phyloP scores from a whole-genome alignment of 352 stramenopile genomes.

The Phytophthora vignae region DNA sequence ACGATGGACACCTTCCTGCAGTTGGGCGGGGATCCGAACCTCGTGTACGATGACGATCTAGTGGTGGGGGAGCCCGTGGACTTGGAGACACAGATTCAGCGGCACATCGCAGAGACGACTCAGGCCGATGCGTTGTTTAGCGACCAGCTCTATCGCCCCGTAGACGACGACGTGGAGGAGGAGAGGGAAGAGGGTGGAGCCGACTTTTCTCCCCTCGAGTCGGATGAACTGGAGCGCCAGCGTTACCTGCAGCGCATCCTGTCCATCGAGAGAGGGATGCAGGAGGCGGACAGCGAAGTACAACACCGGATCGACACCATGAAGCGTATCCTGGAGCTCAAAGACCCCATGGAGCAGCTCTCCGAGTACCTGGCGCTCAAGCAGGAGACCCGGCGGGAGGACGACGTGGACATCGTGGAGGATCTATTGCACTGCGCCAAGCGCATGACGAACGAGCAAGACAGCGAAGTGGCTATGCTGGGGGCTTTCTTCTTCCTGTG shows the following conservation, averaged over 20 bases:
- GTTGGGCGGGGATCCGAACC: constrained; percentile 48
- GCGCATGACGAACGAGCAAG: constrained; percentile 48
- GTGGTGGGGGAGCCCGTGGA: constrained; percentile 36
- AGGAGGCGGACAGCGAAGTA: constrained; percentile 37
- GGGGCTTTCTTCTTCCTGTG: constrained; percentile 72
- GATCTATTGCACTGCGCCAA: constrained; percentile 66
- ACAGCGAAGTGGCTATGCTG: constrained; percentile 66
- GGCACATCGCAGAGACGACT: constrained; percentile 32
- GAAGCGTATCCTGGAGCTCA: constrained; percentile 61
- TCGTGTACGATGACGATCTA: constrained; percentile 69
- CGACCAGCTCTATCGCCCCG: constrained; percentile 33
- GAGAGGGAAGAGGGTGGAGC: constrained; percentile 3
- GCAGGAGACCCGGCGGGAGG: constrained; percentile 41
- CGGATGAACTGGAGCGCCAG: constrained; percentile 49
- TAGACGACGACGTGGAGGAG: constrained; percentile 6
- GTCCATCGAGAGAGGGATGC: constrained; percentile 52
- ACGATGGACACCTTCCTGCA: constrained; percentile 73
- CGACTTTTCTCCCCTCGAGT: neutral
- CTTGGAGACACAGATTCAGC: constrained; percentile 45
- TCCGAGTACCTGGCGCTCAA: constrained; percentile 67
- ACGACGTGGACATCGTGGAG: constrained; percentile 44
- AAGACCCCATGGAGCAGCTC: constrained; percentile 68
- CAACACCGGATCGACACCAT: constrained; percentile 63
- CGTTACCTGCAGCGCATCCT: constrained; percentile 50
- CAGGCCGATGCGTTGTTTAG: constrained; percentile 23